Base-by-base conservation (phyloP, 2,329 filamentous ascomycete species). In the Aspergillus aculeatus region DNA sequence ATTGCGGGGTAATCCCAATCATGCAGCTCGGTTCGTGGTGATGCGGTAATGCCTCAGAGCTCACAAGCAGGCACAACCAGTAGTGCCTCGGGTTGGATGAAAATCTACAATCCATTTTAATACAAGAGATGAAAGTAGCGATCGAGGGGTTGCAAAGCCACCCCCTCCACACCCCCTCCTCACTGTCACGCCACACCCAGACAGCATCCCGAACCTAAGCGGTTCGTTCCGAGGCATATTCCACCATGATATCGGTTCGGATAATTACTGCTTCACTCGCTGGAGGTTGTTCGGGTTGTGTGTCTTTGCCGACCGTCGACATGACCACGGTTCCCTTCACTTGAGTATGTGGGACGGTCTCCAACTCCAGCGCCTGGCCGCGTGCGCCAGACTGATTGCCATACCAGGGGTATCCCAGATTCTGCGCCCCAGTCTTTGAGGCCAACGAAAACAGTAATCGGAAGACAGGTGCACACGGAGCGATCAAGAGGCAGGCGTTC, bases 401-500 rank as follows among this genome's bases (percentile, higher is more conserved):
- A 61, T 73, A 73, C 3, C 67, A 64, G 47, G 35, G 53, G 41
- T 41, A 61, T 61, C 12, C 67, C 62, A n/a, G 65, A 56, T 35
- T 64, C 63, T 1, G 38, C 16, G 16, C 6, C 5, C 16, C 12
- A 12, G 11, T 44, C 38, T 44, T 44, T 9, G 14, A 7, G 1
- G 50, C 16, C 70, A 68, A 16, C 11, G 51, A 60, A 26, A 74
- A 64, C 60, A 75, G 72, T 26, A 76, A 68, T 4, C 73, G 70
- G 41, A 70, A 67, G 23, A 76, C 67, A 0, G 73, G 72, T 2
- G 72, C 71, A 6, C 71, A 74, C 2, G 71, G 71, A 19, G 74
- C 74, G 19, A 76, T 65, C 0, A 76, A 65, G 19, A 76, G 75
- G 55, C 66, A 70, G 59, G 73, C 75, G 52, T 76, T 76, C 57